These are phyloP conservation scores for Suillus alpinus DNA, from an alignment of 768 basidiomycete species.

Conservation along the genomic window DNA sequence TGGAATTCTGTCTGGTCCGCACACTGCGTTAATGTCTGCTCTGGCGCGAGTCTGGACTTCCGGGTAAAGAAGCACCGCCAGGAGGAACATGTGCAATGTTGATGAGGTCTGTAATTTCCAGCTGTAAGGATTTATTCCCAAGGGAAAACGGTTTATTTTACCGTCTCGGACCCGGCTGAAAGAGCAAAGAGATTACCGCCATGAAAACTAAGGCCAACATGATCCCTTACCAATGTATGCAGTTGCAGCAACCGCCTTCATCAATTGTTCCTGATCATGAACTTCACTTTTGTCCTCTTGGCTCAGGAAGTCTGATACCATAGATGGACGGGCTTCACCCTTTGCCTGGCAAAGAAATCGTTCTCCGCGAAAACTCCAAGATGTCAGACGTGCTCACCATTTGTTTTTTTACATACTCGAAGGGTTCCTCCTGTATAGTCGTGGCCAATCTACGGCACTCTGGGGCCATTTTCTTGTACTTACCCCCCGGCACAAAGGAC, in stretches of 20 bases:
- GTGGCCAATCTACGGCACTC: too few species aligned
- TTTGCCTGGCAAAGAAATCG: neutral
- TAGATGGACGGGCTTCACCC: neutral
- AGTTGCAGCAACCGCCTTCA: neutral
- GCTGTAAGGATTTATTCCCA: too few species aligned
- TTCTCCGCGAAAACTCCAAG: too few species aligned
- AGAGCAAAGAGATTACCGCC: neutral
- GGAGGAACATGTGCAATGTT: too few species aligned
- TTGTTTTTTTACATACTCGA: neutral
- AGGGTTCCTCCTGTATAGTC: neutral
- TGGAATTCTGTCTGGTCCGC: neutral
- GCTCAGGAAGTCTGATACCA: constrained; percentile 1
- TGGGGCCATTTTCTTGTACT: neutral
- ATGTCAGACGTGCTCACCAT: neutral
- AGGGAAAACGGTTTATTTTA: neutral
- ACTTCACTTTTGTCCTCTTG: neutral
- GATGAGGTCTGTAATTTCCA: too few species aligned
- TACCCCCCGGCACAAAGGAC: neutral
- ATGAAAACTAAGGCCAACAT: neutral
- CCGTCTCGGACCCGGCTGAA: neutral
- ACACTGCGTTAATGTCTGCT: neutral
- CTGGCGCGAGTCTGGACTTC: neutral
- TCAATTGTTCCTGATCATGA: neutral
- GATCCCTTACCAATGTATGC: neutral
- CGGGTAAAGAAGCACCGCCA: neutral